These are phyloP conservation scores for Leccinum longicurvipes DNA, from an alignment of 768 basidiomycete genomes.

Conservation along the genomic window DNA sequence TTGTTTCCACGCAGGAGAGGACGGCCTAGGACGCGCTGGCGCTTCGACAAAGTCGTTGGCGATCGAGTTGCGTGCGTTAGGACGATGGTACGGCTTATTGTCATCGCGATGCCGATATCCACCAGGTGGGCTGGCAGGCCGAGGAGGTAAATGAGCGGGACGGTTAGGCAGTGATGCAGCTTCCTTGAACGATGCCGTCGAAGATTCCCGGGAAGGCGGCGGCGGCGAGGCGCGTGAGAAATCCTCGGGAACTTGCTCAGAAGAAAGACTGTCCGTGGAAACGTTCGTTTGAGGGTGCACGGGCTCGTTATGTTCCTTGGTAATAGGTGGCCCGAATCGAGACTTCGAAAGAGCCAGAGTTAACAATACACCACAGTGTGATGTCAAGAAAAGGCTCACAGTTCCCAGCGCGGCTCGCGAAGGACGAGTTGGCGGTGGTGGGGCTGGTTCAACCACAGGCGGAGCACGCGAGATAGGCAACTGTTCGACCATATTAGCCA, in stretches of 20 bases:
- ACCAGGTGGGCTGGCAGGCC: slow-evolving; percentile 19
- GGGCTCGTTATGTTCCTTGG: slow-evolving; percentile 16
- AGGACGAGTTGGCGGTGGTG: slow-evolving; percentile 4
- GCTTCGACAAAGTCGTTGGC: slow-evolving; percentile 6
- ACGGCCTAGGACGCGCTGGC: slow-evolving; percentile 1
- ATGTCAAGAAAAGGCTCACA: slow-evolving; percentile 5
- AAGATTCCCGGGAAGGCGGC: slow-evolving; percentile 31
- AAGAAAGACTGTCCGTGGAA: slow-evolving; percentile 18
- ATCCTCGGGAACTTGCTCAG: slow-evolving; percentile 13
- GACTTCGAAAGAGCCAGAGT: slow-evolving; percentile 19
- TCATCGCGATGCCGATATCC: slow-evolving; percentile 8
- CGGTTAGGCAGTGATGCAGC: neutral
- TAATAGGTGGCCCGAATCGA: slow-evolving; percentile 32
- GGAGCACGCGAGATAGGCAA: neutral
- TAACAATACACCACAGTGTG: neutral
- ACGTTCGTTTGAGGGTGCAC: neutral
- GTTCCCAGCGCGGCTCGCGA: slow-evolving; percentile 17
- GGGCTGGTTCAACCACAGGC: slow-evolving; percentile 11
- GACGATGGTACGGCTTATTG: neutral
- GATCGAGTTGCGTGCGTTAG: neutral
- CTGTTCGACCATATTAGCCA: slow-evolving; percentile 13
- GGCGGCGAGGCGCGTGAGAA: slow-evolving; percentile 25
- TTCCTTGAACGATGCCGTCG: slow-evolving; percentile 18
- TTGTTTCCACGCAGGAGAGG: slow-evolving; percentile 12
- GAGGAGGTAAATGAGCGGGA: slow-evolving; percentile 22